These are phyloP conservation scores for Leishmania tropica DNA, from an alignment of 208 protist genomes.

Conservation along the genomic window DNA sequence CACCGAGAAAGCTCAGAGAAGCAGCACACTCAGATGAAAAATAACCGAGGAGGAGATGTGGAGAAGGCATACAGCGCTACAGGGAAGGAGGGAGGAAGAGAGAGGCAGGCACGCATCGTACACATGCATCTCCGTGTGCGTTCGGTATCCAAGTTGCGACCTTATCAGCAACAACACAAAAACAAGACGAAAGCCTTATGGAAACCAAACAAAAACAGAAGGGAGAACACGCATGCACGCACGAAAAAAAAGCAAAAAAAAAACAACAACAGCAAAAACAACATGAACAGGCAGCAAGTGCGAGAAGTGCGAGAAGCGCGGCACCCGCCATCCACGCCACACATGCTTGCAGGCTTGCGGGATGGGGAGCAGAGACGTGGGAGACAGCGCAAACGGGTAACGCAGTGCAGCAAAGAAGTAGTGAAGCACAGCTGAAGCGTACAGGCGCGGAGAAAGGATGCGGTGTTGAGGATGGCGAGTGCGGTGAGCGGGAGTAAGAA, in stretches of 20 bases:
- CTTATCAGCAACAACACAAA: too few species aligned
- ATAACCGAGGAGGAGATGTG: not conserved
- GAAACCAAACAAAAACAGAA: not conserved
- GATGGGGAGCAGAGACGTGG: not conserved
- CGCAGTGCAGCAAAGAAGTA: too few species aligned
- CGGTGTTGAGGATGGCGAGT: too few species aligned
- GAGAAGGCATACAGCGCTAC: not conserved
- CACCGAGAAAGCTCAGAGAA: not conserved
- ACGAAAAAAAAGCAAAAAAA: not conserved
- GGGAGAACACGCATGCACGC: not conserved
- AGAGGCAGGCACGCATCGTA: not conserved
- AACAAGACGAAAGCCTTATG: not conserved
- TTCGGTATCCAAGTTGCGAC: not conserved
- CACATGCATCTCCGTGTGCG: not conserved
- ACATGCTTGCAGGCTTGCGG: too few species aligned
- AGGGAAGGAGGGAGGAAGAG: not conserved
- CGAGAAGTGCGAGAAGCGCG: not conserved
- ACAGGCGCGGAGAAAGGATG: too few species aligned
- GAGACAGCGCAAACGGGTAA: too few species aligned
- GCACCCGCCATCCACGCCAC: not conserved
- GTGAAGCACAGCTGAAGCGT: too few species aligned
- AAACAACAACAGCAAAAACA: too few species aligned
- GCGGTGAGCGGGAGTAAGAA: too few species aligned
- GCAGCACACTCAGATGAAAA: not conserved
- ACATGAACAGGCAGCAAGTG: too few species aligned